Percentiles rank a stretch among this genome's conserved stretches.
phyloP scores from a whole-genome alignment of 2,329 filamentous ascomycete species.

The Pyricularia grisea region DNA sequence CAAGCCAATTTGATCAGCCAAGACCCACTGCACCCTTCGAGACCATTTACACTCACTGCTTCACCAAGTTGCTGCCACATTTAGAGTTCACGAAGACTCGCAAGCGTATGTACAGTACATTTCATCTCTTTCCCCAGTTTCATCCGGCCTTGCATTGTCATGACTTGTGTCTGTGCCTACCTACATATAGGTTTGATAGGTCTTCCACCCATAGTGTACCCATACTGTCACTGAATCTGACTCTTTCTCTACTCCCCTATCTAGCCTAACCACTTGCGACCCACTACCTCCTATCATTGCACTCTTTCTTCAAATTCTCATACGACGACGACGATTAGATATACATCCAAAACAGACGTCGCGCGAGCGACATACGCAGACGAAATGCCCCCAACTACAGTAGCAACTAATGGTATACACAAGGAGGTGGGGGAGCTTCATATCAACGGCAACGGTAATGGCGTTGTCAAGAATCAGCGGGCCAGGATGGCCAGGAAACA shows the following conservation, averaged over 20 bases:
- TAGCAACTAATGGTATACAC: slow-evolving; percentile 11
- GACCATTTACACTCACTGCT: background rate
- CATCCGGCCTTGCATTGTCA: background rate
- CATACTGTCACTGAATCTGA: background rate
- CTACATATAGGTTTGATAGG: background rate
- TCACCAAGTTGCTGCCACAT: background rate
- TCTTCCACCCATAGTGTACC: background rate
- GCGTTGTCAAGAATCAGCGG: slow-evolving; percentile 15
- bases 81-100: background rate
- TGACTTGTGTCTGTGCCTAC: background rate
- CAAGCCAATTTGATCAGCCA: background rate
- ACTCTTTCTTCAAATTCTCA: background rate
- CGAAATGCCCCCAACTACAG: background rate
- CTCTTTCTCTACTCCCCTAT: background rate
- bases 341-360: background rate
- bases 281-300: background rate
- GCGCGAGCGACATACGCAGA: background rate
- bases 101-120: background rate
- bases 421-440: slow-evolving; percentile 13
- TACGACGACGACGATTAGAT: background rate
- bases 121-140: background rate
- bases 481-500: slow-evolving; percentile 41
- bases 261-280: background rate
- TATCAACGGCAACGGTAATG: slow-evolving; percentile 24
- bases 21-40: background rate